Evolutionary conservation across 257 asterid species (phyloP).

Genomic region (Coffea eugenioides): DNA sequence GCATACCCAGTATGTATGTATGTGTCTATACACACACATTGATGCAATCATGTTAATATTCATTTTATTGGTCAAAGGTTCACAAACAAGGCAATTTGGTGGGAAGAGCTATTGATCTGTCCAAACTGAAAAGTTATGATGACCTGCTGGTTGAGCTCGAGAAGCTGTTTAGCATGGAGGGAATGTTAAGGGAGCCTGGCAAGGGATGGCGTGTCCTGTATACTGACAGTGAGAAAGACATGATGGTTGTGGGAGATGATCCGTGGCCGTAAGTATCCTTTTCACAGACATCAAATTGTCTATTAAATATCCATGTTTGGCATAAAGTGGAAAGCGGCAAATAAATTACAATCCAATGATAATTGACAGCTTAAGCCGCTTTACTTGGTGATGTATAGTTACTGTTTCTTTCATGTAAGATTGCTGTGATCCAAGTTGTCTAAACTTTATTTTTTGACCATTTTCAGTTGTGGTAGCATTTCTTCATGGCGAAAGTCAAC

Average conservation of each 20-base stretch:
- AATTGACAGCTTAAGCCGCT: neutral
- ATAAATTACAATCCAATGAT: neutral
- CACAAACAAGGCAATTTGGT: constrained; percentile 96
- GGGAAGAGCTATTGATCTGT: constrained; percentile 92
- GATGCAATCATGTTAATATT: constrained; percentile 11
- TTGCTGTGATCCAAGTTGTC: neutral
- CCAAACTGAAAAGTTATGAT: constrained; percentile 61
- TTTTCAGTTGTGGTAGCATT: neutral
- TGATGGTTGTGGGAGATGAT: constrained; percentile 98
- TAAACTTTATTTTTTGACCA: neutral
- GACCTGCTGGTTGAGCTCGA: constrained; percentile 75
- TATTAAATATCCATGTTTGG: neutral
- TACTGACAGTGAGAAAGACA: constrained; percentile 91
- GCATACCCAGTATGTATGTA: neutral
- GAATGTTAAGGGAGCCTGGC: constrained; percentile 67
- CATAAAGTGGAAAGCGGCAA: neutral
- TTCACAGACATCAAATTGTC: neutral
- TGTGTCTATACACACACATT: too few relatives aligned
- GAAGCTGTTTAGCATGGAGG: constrained; percentile 85
- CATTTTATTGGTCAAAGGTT: constrained; percentile 48
- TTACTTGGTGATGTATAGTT: neutral
- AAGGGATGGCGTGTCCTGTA: constrained; percentile 91
- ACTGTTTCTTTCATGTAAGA: neutral
- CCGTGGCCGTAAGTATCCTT: constrained; percentile 86
- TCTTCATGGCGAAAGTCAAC: neutral